Percentiles rank a stretch among this genome's conserved stretches.
Conservation (phyloP, 306 rosid species). For the Quillaja saponaria region DNA sequence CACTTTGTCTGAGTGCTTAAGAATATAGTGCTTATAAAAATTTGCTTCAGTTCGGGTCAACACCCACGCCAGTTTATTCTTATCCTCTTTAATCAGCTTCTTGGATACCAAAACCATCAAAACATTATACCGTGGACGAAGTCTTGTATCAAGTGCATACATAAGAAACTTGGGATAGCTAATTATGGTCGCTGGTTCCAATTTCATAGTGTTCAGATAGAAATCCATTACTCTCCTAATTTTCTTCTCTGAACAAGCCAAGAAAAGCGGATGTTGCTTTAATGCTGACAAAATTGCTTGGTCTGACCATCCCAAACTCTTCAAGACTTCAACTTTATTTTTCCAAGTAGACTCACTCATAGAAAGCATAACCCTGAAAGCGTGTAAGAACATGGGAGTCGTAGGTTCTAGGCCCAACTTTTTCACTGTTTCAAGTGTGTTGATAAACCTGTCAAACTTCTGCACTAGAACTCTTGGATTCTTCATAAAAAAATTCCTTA, state of each 20-base stretch:
- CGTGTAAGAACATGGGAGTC: neutral
- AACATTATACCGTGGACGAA: constrained; percentile 23
- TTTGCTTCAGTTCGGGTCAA: neutral
- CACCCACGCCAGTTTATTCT: neutral
- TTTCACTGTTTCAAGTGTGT: neutral
- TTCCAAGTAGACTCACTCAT: constrained; percentile 23
- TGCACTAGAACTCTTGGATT: constrained; percentile 4
- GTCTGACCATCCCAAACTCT: constrained; percentile 35
- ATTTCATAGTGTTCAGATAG: constrained; percentile 18
- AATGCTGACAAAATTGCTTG: constrained; percentile 4
- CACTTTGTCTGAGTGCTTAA: constrained; percentile 18
- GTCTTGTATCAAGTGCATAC: neutral
- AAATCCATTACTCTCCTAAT: constrained; percentile 12
- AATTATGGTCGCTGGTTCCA: constrained; percentile 6
- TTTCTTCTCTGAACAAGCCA: constrained; percentile 32
- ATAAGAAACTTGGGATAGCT: constrained; percentile 12
- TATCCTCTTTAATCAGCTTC: constrained; percentile 4
- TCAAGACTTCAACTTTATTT: constrained; percentile 16
- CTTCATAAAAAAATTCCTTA: neutral
- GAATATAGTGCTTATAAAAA: constrained; percentile 6
- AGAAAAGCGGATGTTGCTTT: constrained; percentile 1
- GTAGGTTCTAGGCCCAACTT: constrained; percentile 20
- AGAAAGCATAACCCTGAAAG: constrained; percentile 6
- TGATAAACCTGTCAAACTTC: constrained; percentile 15
- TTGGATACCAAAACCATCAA: constrained; percentile 21